These are phyloP conservation scores for Balamuthia mandrillaris DNA, from an alignment of 208 protist genomes.

Conservation along the genomic window DNA sequence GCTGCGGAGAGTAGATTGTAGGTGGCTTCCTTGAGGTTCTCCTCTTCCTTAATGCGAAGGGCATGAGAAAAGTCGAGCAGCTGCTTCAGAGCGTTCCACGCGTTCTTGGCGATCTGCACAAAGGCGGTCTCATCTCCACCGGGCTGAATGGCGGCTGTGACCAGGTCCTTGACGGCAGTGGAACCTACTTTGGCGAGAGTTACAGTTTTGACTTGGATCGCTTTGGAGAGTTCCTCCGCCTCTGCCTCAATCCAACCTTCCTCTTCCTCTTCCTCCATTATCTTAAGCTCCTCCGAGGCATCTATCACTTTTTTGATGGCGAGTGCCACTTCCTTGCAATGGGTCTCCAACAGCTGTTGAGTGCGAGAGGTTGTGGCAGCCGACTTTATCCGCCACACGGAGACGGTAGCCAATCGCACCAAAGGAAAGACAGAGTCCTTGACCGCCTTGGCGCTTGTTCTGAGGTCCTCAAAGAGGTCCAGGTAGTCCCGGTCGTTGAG, in stretches of 20 bases:
- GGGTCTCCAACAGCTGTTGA: neutral
- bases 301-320: constrained; percentile 13
- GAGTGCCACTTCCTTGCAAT: constrained; percentile 3
- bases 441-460: neutral
- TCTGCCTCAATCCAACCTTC: neutral
- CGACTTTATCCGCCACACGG: constrained; percentile 4
- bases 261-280: constrained; percentile 12
- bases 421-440: neutral
- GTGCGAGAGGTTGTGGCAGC: constrained; percentile 1
- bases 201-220: neutral
- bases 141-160: neutral
- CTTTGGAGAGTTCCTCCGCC: neutral
- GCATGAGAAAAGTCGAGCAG: neutral
- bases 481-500: neutral
- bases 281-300: neutral
- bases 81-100: neutral
- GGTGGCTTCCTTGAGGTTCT: neutral
- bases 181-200: neutral
- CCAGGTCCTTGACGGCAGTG: neutral
- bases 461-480: neutral
- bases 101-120: neutral
- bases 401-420: constrained; percentile 18
- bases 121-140: neutral
- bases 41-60: neutral
- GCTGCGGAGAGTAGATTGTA: neutral